Evolutionary conservation across 129 eudicot genomes (phyloP).

Genomic region (Scalesia atractyloides): DNA sequence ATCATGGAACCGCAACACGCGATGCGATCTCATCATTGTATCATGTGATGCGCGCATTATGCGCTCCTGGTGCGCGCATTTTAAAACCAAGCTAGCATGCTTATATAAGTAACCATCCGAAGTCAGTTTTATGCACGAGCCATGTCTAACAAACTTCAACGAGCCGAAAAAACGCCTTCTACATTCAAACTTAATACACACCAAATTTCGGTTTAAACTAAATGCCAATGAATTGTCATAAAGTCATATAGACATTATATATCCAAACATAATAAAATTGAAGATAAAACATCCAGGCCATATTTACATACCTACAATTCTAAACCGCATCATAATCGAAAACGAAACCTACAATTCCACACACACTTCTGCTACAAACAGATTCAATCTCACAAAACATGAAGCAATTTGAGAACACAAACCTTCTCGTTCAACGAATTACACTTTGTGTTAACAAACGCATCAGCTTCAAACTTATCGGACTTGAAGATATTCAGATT

Average conservation of each 20-base stretch:
- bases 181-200: not conserved
- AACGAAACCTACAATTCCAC: slow-evolving; percentile 15
- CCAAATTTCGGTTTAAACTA: not conserved
- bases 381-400: slow-evolving; percentile 1
- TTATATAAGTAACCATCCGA: too few relatives aligned
- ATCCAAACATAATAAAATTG: too few relatives aligned
- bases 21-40: too few relatives aligned
- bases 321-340: slow-evolving; percentile 19
- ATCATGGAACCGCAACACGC: too few relatives aligned
- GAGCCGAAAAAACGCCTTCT: not conserved
- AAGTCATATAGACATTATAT: too few relatives aligned
- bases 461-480: slow-evolving; percentile 86
- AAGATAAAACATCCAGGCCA: not conserved
- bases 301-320: slow-evolving; percentile 10
- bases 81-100: too few relatives aligned
- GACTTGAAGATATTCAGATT: slow-evolving; percentile 79
- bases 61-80: too few relatives aligned
- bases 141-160: not conserved
- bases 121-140: not conserved
- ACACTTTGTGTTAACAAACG: slow-evolving; percentile 82
- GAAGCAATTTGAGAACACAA: not conserved
- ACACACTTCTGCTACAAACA: slow-evolving; percentile 4
- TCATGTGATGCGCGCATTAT: too few relatives aligned
- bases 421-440: slow-evolving; percentile 91
- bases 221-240: too few relatives aligned